Percentiles rank a stretch among this genome's conserved stretches.
Evolutionary conservation across 2,329 filamentous ascomycete species (phyloP).

Genomic region (Stenocarpella maydis): DNA sequence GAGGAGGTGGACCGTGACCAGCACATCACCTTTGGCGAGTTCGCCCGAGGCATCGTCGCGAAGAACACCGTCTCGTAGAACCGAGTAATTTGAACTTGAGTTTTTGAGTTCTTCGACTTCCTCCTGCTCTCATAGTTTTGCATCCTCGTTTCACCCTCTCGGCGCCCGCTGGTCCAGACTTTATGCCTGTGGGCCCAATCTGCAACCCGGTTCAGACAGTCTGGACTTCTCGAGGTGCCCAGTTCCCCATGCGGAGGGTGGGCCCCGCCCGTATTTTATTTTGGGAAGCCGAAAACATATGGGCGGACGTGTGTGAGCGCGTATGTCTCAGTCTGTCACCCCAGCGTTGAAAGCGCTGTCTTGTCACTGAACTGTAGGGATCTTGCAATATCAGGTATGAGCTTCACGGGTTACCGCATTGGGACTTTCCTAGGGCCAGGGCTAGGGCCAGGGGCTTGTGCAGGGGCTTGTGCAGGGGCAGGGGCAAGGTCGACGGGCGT

Average conservation of each 20-base stretch:
- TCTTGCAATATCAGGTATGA: slow-evolving; percentile 14
- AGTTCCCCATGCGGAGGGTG: slow-evolving; percentile 11
- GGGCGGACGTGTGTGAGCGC: not conserved
- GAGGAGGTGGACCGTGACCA: slow-evolving; percentile 77
- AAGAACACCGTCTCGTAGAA: slow-evolving; percentile 63
- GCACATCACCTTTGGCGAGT: slow-evolving; percentile 76
- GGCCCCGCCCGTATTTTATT: slow-evolving; percentile 18
- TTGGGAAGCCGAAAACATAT: slow-evolving; percentile 3
- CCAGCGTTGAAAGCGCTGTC: not conserved
- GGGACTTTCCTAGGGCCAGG: slow-evolving; percentile 11
- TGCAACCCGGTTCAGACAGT: slow-evolving; percentile 1
- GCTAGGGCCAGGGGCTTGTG: slow-evolving; percentile 5
- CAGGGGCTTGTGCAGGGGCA: not conserved
- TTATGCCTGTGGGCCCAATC: slow-evolving; percentile 7
- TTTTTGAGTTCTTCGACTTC: not conserved
- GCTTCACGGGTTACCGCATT: slow-evolving; percentile 33
- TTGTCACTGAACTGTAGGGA: not conserved
- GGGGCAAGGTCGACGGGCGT: slow-evolving; percentile 18
- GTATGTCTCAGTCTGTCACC: not conserved
- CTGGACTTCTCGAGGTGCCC: slow-evolving; percentile 1
- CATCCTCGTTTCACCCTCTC: slow-evolving; percentile 9
- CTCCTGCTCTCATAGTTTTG: slow-evolving; percentile 5
- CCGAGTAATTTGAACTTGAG: slow-evolving; percentile 8
- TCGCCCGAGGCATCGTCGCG: slow-evolving; percentile 69
- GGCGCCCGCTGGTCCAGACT: slow-evolving; percentile 16